A percentile compares a stretch with the other conserved stretches of the same genome.
phyloP scores from a whole-genome alignment of 1,284 basidiomycete species.

The Apiotrichum laibachii region DNA sequence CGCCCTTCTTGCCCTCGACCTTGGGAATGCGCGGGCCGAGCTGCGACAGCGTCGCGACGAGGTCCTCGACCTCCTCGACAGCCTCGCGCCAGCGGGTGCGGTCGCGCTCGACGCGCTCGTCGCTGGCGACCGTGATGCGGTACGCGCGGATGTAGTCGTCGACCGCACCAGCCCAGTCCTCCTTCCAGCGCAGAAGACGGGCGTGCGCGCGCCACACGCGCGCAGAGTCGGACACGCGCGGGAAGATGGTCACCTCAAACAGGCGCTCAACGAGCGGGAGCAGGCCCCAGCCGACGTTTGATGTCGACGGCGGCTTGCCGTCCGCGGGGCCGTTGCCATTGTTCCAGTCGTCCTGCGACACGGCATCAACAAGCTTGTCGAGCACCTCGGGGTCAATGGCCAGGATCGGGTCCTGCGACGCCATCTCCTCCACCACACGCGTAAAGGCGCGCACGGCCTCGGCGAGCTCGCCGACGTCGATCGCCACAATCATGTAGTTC shows the following conservation, averaged over 20 bases:
- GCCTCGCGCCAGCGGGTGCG: conserved; percentile 66
- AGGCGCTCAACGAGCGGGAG: conserved; percentile 63
- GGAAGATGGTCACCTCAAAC: conserved; percentile 73
- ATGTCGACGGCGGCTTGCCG: conserved; percentile 40
- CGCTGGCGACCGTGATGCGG: conserved; percentile 66
- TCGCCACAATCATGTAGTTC: conserved; percentile 92
- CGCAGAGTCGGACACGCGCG: conserved; percentile 66
- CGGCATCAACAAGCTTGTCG: conserved; percentile 80
- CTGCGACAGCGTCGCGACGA: conserved; percentile 77
- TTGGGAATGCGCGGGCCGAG: conserved; percentile 65
- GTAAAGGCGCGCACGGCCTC: conserved; percentile 82
- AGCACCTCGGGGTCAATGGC: conserved; percentile 80
- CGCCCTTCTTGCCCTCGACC: conserved; percentile 54
- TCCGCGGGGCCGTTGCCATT: conserved; percentile 43
- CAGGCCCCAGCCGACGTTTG: conserved; percentile 67
- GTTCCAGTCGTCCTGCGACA: conserved; percentile 59
- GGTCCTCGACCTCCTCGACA: conserved; percentile 72
- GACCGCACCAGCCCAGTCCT: conserved; percentile 69
- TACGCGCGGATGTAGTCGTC: conserved; percentile 81
- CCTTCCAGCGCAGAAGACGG: conserved; percentile 70
- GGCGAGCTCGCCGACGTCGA: conserved; percentile 87
- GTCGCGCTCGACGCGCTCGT: conserved; percentile 64
- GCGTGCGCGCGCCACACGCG: conserved; percentile 78
- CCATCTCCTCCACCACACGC: conserved; percentile 73
- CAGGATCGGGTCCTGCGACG: conserved; percentile 60